phyloP scores from a whole-genome alignment of 2,329 filamentous ascomycete species.

The Decorospora gaudefroyi region DNA sequence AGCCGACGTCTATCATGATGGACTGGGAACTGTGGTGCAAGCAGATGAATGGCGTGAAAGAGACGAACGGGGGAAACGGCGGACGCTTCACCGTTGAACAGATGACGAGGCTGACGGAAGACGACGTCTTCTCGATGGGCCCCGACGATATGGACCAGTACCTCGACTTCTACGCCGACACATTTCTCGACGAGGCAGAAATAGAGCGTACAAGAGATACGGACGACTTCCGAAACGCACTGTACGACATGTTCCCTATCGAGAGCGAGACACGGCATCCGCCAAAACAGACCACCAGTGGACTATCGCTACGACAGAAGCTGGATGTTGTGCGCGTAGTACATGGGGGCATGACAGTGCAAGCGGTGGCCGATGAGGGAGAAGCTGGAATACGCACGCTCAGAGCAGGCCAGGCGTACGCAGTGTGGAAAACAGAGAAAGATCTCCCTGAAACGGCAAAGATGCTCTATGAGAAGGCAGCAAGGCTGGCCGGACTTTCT shows the following conservation, averaged over 20 bases:
- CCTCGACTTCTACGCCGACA: constrained; percentile 74
- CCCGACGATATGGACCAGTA: constrained; percentile 71
- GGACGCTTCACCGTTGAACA: constrained; percentile 46
- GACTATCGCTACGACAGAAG: constrained; percentile 36
- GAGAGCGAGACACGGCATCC: constrained; percentile 7
- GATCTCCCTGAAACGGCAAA: constrained; percentile 54
- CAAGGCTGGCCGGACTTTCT: constrained; percentile 56
- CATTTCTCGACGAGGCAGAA: constrained; percentile 59
- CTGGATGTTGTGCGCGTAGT: constrained; percentile 50
- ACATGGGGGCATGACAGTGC: constrained; percentile 49
- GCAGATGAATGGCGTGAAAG: constrained; percentile 16
- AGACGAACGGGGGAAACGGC: constrained; percentile 6
- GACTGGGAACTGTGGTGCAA: constrained; percentile 73
- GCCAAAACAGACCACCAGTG: constrained; percentile 19
- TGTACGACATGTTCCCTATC: constrained; percentile 52
- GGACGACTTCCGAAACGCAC: constrained; percentile 48
- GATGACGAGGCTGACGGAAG: constrained; percentile 61
- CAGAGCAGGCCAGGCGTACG: constrained; percentile 58
- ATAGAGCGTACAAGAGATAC: constrained; percentile 41
- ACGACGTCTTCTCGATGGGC: constrained; percentile 66
- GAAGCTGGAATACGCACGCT: no score
- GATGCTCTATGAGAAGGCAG: constrained; percentile 58
- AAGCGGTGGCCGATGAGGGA: constrained; percentile 46
- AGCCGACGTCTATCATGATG: constrained; percentile 64
- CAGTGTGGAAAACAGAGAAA: constrained; percentile 53